phyloP scores from a whole-genome alignment of 306 rosid genomes.

The Quercus gilva region DNA sequence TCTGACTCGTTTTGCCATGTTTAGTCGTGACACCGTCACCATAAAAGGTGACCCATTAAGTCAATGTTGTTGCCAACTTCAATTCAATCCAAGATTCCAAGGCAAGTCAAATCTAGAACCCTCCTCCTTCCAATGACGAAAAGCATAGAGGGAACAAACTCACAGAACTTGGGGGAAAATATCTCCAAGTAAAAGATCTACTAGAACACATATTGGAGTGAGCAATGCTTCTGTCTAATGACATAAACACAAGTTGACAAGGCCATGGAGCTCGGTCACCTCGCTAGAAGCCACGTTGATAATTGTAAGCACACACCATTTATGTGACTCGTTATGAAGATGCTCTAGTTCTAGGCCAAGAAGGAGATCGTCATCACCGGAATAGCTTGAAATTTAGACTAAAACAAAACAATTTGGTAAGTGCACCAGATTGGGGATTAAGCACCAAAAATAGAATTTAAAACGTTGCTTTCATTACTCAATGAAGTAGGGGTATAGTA shows the following conservation, averaged over 20 bases:
- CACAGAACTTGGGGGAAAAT: conserved; percentile 89
- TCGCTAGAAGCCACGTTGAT: conserved; percentile 84
- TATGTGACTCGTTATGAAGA: conserved; percentile 96
- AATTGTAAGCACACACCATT: conserved; percentile 87
- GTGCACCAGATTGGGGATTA: too few species aligned
- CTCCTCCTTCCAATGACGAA: conserved; percentile 57
- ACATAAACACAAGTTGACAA: conserved; percentile 93
- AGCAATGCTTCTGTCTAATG: conserved; percentile 91
- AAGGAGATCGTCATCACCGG: conserved; percentile 69
- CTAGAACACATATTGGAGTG: conserved; percentile 89
- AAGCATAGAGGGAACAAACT: conserved; percentile 87
- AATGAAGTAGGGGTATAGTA: too few species aligned
- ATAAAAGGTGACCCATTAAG: too few species aligned
- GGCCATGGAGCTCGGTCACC: conserved; percentile 93
- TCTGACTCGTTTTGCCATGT: too few species aligned
- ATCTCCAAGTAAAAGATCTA: conserved; percentile 86
- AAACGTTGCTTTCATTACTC: too few species aligned
- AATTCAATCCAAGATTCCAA: too few species aligned
- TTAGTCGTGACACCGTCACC: too few species aligned
- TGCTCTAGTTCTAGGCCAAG: conserved; percentile 98
- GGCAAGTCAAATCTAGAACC: too few species aligned
- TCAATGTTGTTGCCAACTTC: too few species aligned
- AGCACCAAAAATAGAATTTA: too few species aligned
- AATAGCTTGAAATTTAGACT: too few species aligned
- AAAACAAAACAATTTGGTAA: too few species aligned